Conservation (phyloP, 768 basidiomycete genomes). For the Clitopilus hobsonii region DNA sequence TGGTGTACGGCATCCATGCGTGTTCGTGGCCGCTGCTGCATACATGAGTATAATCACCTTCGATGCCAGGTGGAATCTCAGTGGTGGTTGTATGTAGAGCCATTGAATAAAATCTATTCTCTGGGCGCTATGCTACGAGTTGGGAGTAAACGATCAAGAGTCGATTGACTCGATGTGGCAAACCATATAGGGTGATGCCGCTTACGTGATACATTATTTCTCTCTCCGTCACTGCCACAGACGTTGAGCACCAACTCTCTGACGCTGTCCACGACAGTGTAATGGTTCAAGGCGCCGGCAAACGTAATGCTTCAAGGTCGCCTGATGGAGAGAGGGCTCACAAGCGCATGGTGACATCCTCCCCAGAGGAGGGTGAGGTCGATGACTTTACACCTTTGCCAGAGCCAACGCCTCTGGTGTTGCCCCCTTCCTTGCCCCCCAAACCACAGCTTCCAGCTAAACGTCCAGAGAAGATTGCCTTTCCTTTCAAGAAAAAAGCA, state of each 20-base stretch:
- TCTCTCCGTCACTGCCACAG: conserved; percentile 8
- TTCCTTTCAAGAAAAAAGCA: conserved; percentile 67
- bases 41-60: conserved; percentile 20
- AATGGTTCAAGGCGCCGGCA: conserved; percentile 30
- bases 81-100: not conserved
- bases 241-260: conserved; percentile 8
- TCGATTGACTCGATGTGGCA: not conserved
- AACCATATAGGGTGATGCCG: conserved; percentile 1
- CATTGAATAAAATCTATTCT: conserved; percentile 1
- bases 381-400: conserved; percentile 45
- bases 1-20: conserved; percentile 43
- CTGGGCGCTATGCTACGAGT: not conserved
- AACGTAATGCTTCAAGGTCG: conserved; percentile 57
- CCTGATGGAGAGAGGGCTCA: conserved; percentile 41
- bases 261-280: conserved; percentile 3
- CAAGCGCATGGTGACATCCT: conserved; percentile 58
- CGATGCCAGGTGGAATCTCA: conserved; percentile 38
- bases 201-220: conserved; percentile 16
- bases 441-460: conserved; percentile 29
- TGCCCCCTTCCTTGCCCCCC: conserved; percentile 25
- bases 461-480: conserved; percentile 51
- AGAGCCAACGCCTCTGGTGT: conserved; percentile 33
- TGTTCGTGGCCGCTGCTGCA: conserved; percentile 35
- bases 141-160: not conserved
- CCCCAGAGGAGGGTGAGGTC: conserved; percentile 81